A percentile compares a stretch with the other conserved stretches of the same genome.
Conservation (phyloP, 805 yeast genomes). For the Schizosaccharomyces cryophilus region DNA sequence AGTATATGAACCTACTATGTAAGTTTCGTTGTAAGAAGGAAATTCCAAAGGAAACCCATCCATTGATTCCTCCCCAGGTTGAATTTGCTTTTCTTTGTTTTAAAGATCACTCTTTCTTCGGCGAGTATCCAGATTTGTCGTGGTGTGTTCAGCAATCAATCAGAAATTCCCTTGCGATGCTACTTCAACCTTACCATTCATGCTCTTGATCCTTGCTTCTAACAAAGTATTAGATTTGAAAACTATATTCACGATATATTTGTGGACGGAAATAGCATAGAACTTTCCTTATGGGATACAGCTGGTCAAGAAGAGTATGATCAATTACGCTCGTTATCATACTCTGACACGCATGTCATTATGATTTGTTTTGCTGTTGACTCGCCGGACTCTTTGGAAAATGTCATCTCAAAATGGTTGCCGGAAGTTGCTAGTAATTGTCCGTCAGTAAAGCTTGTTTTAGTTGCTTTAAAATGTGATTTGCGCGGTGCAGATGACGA, state of each 20-base stretch:
- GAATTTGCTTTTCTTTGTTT: no score
- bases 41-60: background rate
- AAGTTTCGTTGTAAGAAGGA: background rate
- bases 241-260: constrained; percentile 92
- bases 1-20: constrained; percentile 88
- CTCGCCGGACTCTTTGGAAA: constrained; percentile 78
- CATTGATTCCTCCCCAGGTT: no score
- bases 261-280: constrained; percentile 81
- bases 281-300: constrained; percentile 88
- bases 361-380: constrained; percentile 94
- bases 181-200: no score
- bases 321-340: constrained; percentile 70
- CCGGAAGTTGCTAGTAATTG: constrained; percentile 93
- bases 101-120: no score
- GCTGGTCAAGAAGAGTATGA: constrained; percentile 99
- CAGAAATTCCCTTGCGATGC: no score
- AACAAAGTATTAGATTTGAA: constrained; percentile 28
- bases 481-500: constrained; percentile 24
- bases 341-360: constrained; percentile 88
- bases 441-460: constrained; percentile 78
- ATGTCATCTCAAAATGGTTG: constrained; percentile 89
- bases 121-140: no score
- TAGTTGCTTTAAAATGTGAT: constrained; percentile 89
- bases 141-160: no score
- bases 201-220: background rate